Conservation (phyloP, 495 filamentous ascomycete genomes). For the Penicillium longicatenatum region DNA sequence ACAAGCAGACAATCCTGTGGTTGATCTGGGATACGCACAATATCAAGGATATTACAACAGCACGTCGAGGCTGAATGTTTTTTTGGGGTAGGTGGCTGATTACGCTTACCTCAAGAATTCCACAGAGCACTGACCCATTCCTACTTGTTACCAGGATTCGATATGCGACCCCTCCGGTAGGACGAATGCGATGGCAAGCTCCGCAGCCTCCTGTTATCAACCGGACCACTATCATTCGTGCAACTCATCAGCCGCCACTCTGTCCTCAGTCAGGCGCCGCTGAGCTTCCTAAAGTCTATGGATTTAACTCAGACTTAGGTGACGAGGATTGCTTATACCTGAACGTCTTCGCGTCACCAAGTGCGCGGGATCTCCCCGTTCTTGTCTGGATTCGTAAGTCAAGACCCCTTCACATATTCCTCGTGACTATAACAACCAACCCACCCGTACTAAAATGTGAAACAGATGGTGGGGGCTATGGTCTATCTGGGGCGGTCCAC, state of each 20-base stretch:
- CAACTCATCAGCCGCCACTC: constrained; percentile 13
- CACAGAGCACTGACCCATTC: not conserved
- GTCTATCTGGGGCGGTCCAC: constrained; percentile 11
- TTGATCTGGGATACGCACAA: constrained; percentile 24
- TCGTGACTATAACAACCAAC: not conserved
- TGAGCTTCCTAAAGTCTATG: constrained; percentile 12
- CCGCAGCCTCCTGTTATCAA: constrained; percentile 28
- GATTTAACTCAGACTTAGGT: constrained; percentile 14
- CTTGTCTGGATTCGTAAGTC: constrained; percentile 19
- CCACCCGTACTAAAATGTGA: not conserved
- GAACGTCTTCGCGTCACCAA: constrained; percentile 64
- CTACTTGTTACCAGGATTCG: constrained; percentile 27
- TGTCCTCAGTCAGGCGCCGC: constrained; percentile 24
- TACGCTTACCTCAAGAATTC: too few relatives aligned
- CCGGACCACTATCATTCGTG: constrained; percentile 4
- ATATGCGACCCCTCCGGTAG: constrained; percentile 40
- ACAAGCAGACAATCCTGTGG: constrained; percentile 5
- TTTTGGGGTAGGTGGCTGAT: constrained; percentile 21
- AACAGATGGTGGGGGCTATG: constrained; percentile 18
- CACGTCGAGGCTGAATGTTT: constrained; percentile 22
- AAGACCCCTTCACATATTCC: not conserved
- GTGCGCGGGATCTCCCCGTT: constrained; percentile 31
- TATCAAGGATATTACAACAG: constrained; percentile 26
- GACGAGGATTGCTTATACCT: constrained; percentile 70
- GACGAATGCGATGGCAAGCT: constrained; percentile 38